A percentile compares a stretch with the other conserved stretches of the same genome.
phyloP scores from a whole-genome alignment of 768 basidiomycete species.

The Hypholoma fasciculare region DNA sequence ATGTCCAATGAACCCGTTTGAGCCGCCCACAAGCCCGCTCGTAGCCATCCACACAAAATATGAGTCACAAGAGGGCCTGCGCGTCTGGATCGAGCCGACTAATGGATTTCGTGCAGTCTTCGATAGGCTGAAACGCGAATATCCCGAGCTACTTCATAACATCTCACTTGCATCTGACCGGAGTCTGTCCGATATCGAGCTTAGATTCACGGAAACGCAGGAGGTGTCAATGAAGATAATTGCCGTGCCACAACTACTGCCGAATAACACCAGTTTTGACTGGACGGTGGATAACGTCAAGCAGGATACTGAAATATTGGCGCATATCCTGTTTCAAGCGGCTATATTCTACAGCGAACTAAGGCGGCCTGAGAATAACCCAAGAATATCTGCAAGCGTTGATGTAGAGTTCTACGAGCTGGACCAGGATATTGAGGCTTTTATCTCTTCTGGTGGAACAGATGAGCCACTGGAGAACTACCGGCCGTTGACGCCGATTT shows the following conservation, averaged over 20 bases:
- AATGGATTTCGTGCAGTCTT: background rate
- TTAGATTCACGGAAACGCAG: background rate
- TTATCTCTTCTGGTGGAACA: too few relatives aligned
- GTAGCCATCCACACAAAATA: too few relatives aligned
- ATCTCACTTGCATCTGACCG: background rate
- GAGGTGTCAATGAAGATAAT: background rate
- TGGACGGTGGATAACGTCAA: background rate
- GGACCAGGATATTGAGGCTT: too few relatives aligned
- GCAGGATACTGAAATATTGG: background rate
- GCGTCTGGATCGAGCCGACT: background rate
- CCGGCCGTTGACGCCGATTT: too few relatives aligned
- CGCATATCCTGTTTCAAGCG: background rate
- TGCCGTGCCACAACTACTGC: background rate
- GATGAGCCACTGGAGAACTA: too few relatives aligned
- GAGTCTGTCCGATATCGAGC: background rate
- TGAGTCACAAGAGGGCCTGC: background rate
- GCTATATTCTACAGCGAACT: background rate
- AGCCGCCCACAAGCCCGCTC: too few relatives aligned
- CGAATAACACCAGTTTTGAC: background rate
- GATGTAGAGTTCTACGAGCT: background rate
- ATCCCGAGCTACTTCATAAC: background rate
- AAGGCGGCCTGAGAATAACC: background rate
- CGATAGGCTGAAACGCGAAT: background rate
- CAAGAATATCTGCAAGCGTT: background rate
- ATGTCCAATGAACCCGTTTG: too few relatives aligned